These are phyloP conservation scores for Leishmania guyanensis DNA, from an alignment of 208 protist genomes.

Conservation along the genomic window DNA sequence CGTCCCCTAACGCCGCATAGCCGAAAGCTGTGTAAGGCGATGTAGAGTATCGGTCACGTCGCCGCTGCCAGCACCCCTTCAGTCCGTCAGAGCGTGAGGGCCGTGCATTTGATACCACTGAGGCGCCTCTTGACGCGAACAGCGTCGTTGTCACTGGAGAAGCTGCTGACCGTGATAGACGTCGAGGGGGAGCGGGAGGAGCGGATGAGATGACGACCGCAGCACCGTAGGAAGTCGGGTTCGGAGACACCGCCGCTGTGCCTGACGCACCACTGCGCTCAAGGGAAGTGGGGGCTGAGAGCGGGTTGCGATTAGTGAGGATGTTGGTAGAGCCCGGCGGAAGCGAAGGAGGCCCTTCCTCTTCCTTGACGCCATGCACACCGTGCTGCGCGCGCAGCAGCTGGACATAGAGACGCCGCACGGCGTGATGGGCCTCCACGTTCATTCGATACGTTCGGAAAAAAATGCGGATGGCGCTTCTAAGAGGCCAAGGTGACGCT, in stretches of 20 bases:
- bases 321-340: too few species aligned
- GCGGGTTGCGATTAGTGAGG: background rate
- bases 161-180: background rate
- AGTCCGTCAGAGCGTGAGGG: background rate
- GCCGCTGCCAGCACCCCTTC: background rate
- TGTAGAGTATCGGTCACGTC: background rate
- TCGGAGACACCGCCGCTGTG: background rate
- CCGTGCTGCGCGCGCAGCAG: constrained; percentile 3
- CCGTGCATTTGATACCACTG: background rate
- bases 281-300: background rate
- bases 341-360: background rate
- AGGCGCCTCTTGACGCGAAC: background rate
- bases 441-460: background rate
- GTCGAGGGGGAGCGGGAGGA: background rate
- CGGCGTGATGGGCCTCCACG: constrained; percentile 13
- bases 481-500: background rate
- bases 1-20: background rate
- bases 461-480: background rate
- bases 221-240: background rate
- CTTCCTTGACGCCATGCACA: background rate
- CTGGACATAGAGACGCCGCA: constrained; percentile 17
- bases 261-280: too few species aligned
- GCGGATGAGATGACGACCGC: background rate
- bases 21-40: background rate
- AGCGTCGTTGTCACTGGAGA: background rate